Evolutionary conservation across 2,329 filamentous ascomycete species (phyloP), one percentile per base, ranked within the genome.

Genomic region (Hypocrella siamensis): DNA sequence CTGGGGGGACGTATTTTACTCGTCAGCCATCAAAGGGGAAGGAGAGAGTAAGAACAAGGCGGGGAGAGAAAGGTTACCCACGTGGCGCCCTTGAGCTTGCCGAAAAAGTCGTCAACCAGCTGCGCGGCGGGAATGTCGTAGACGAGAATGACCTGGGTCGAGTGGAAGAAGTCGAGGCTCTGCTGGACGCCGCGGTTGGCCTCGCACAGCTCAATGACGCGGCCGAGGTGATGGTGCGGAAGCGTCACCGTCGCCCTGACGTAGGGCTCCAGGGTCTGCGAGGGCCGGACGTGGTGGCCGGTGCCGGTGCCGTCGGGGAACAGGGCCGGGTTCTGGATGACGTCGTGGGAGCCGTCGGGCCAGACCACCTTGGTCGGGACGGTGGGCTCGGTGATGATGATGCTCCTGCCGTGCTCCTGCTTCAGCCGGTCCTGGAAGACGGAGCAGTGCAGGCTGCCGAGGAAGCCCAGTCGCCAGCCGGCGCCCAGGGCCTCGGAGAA

Each of bases 381-480:
- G 0, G 83, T 88, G 0, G 90, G 90, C 24, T 93, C 88, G 0
- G 90, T 98, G 50, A 98, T 90, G 55, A 98, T 94, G 49, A 98
- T 85, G 46, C 76, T 90, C 3, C 82, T 80, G 5, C 88, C 90
- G 46, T 98, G 86, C 53, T 98, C 90, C 54, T 94, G 85, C 27
- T 84, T 75, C 32, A 98, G 60, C 1, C 90, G 80, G 54, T 98
- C 90, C 56, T 98, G 86, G 45, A 98, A 98, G 4, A 98, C 90
- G n/a, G 86, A 96, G 58, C 90, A 96, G 53, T 98, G 90, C 30
- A 98, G 62, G 10, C 86, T 96, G n/a, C 90, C 90, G 4, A 98
- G 59, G 48, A 98, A 98, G 0, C 90, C 90, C 9, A 98, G 61
- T 28, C 90, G 76, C 79, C 90, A 98, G 3, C 90, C 90, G 1